Conservation (phyloP, 768 basidiomycete genomes). For the Candolleomyces aberdarensis region DNA sequence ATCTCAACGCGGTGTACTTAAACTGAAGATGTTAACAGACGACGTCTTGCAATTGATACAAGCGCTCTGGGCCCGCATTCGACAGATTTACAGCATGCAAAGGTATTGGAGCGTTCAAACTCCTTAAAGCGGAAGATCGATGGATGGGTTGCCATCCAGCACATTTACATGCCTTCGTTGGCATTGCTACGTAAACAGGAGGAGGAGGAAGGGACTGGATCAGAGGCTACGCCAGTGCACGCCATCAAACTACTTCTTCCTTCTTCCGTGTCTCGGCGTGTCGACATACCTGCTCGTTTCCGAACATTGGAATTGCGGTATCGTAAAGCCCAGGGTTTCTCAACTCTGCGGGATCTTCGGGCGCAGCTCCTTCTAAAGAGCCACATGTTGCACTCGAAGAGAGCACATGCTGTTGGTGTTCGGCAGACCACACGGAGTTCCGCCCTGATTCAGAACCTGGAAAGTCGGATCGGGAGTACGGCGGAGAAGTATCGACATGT, state of each 20-base stretch:
- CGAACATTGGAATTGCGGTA: conserved; percentile 23
- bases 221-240: neutral
- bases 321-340: conserved; percentile 26
- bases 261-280: conserved; percentile 2
- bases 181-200: too few species aligned
- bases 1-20: too few species aligned
- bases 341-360: conserved; percentile 24
- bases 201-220: too few species aligned
- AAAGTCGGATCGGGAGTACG: conserved; percentile 12
- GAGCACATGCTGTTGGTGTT: conserved; percentile 21
- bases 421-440: conserved; percentile 18
- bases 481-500: conserved; percentile 13
- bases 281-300: neutral
- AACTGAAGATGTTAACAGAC: too few species aligned
- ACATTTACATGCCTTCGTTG: too few species aligned
- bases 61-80: too few species aligned
- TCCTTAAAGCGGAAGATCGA: too few species aligned
- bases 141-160: too few species aligned
- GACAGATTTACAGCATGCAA: too few species aligned
- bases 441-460: conserved; percentile 12
- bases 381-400: conserved; percentile 25
- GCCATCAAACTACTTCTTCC: conserved; percentile 17
- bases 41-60: too few species aligned
- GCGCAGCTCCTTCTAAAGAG: conserved; percentile 23
- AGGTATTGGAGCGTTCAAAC: too few species aligned